A percentile compares a stretch with the other conserved stretches of the same genome.
Conservation (phyloP, 768 basidiomycete genomes). For the Gyrodon lividus region DNA sequence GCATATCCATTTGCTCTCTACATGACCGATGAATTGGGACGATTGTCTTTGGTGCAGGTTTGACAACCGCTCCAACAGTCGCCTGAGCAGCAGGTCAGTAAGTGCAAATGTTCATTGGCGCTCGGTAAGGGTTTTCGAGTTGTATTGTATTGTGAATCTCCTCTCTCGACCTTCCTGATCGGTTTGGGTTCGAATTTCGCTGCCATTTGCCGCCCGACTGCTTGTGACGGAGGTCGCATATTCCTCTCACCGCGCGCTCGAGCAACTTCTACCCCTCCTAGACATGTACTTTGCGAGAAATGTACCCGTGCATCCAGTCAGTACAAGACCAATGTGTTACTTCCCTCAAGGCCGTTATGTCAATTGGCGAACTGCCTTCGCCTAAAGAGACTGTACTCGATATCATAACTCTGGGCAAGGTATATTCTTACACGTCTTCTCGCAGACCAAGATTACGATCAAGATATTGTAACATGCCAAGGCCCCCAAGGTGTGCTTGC, state of each 20-base stretch:
- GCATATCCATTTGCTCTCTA: slow-evolving; percentile 42
- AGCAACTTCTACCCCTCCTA: no score
- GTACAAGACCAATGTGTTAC: slow-evolving; percentile 13
- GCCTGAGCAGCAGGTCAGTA: slow-evolving; percentile 39
- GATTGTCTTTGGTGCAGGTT: slow-evolving; percentile 40
- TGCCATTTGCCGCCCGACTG: slow-evolving; percentile 43
- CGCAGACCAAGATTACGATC: slow-evolving; percentile 60
- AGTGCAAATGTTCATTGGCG: slow-evolving; percentile 44
- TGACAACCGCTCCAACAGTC: slow-evolving; percentile 40
- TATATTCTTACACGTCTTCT: slow-evolving; percentile 18
- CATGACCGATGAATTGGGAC: slow-evolving; percentile 40
- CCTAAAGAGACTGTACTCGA: slow-evolving; percentile 72
- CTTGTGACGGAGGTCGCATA: slow-evolving; percentile 52
- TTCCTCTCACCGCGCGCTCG: slow-evolving; percentile 46
- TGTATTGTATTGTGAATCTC: background rate
- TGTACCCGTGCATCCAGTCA: slow-evolving; percentile 75
- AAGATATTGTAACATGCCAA: slow-evolving; percentile 64
- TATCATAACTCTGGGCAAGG: slow-evolving; percentile 77
- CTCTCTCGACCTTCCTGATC: slow-evolving; percentile 28
- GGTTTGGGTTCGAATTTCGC: slow-evolving; percentile 46
- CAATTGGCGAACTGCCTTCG: slow-evolving; percentile 53
- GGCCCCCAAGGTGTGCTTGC: slow-evolving; percentile 61
- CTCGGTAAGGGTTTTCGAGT: slow-evolving; percentile 28
- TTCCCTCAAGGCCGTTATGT: slow-evolving; percentile 46
- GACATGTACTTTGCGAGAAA: no score